A percentile compares a stretch with the other conserved stretches of the same genome.
Evolutionary conservation across 495 filamentous ascomycete species (phyloP).

Genomic region (Schizothecium vesticola): DNA sequence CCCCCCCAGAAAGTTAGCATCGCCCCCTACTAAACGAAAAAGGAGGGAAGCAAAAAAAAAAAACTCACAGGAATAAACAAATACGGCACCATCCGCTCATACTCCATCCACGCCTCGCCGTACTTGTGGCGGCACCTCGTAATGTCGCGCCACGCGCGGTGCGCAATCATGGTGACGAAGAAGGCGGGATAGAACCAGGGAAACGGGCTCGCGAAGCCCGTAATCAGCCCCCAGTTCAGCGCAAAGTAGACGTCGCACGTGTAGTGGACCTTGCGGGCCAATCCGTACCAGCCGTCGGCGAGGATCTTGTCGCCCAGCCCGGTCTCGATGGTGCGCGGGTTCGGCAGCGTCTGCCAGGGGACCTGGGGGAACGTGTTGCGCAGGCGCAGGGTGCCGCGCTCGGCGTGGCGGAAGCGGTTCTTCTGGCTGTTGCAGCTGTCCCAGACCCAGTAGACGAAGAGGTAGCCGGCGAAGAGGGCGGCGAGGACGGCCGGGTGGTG

Average conservation of each 20-base stretch:
- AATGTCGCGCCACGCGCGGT: conserved; percentile 83
- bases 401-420: conserved; percentile 81
- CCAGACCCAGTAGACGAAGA: conserved; percentile 90
- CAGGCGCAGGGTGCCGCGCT: conserved; percentile 64
- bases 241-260: conserved; percentile 86
- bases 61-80: conserved; percentile 90
- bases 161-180: conserved; percentile 85
- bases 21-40: background rate
- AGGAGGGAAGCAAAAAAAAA: background rate
- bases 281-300: conserved; percentile 88
- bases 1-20: conserved; percentile 8
- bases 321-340: conserved; percentile 81
- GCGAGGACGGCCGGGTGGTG: conserved; percentile 65
- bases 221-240: conserved; percentile 52
- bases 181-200: conserved; percentile 97
- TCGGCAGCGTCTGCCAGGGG: conserved; percentile 79
- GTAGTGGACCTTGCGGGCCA: conserved; percentile 94
- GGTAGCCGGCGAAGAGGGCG: conserved; percentile 63
- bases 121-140: conserved; percentile 81
- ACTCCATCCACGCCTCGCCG: conserved; percentile 86
- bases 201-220: conserved; percentile 70
- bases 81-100: conserved; percentile 82
- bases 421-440: conserved; percentile 90
- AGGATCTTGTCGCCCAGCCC: conserved; percentile 74
- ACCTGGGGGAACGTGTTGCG: conserved; percentile 91